Conservation (phyloP, 768 basidiomycete species). For the Dentipellis sp. region DNA sequence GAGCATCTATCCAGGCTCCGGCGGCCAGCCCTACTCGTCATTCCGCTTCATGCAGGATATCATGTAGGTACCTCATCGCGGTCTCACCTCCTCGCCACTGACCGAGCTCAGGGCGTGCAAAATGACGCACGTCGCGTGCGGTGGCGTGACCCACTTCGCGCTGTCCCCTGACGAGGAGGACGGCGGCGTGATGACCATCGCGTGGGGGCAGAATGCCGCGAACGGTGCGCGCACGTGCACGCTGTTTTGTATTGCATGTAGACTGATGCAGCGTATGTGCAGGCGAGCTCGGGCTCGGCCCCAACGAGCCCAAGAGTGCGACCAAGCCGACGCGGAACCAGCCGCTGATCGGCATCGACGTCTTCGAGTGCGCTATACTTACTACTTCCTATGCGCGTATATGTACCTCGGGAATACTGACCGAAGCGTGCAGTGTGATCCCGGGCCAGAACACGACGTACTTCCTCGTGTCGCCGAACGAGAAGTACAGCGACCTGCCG, state of each 20-base stretch:
- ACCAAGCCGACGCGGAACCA: constrained; percentile 71
- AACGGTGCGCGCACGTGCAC: constrained; percentile 39
- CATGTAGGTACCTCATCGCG: constrained; percentile 38
- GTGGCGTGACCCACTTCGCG: constrained; percentile 87
- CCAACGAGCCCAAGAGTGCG: constrained; percentile 75
- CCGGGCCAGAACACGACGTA: constrained; percentile 83
- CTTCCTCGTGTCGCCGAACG: constrained; percentile 70
- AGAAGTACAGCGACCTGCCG: constrained; percentile 67
- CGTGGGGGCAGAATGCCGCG: constrained; percentile 81
- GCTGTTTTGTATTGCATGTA: not conserved
- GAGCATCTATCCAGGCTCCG: constrained; percentile 49
- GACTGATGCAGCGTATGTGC: not conserved
- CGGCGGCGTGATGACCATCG: constrained; percentile 65
- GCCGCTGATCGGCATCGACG: constrained; percentile 68
- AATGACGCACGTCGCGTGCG: constrained; percentile 55
- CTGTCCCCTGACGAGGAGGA: constrained; percentile 68
- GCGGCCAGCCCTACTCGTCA: constrained; percentile 78
- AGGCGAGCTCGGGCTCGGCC: constrained; percentile 78
- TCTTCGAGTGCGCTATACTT: constrained; percentile 51
- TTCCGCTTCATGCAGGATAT: constrained; percentile 86
- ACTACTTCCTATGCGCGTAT: not conserved
- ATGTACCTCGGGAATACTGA: not conserved
- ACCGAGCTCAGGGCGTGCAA: constrained; percentile 59
- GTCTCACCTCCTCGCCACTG: not conserved
- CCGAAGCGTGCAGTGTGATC: constrained; percentile 44